A percentile compares a stretch with the other conserved stretches of the same genome.
These are phyloP conservation scores for Cutaneotrichosporon dermatis DNA, from an alignment of 1,284 basidiomycete genomes.

Conservation along the genomic window DNA sequence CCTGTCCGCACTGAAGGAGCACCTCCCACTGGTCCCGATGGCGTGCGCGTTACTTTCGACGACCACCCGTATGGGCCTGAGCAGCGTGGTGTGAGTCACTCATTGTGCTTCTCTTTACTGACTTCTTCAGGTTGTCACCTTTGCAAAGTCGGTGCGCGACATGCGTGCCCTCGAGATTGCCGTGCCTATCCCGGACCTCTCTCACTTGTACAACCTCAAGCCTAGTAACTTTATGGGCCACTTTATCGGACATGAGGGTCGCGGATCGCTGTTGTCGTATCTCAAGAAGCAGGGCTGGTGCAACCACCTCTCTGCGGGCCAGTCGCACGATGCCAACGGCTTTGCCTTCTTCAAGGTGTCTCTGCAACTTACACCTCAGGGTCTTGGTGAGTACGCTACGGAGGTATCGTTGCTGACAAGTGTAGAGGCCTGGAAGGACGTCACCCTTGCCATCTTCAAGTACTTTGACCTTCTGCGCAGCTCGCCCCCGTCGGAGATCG, in stretches of 20 bases:
- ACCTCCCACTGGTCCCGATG: slow-evolving; percentile 33
- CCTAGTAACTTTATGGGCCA: slow-evolving; percentile 78
- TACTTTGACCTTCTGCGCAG: slow-evolving; percentile 79
- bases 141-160: slow-evolving; percentile 85
- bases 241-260: slow-evolving; percentile 93
- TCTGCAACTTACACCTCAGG: slow-evolving; percentile 76
- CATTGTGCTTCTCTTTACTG: background rate
- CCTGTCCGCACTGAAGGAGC: slow-evolving; percentile 40
- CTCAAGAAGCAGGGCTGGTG: slow-evolving; percentile 91
- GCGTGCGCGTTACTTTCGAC: slow-evolving; percentile 55
- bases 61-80: slow-evolving; percentile 72
- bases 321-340: slow-evolving; percentile 62
- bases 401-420: background rate
- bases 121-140: slow-evolving; percentile 65
- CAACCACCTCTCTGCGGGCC: slow-evolving; percentile 69
- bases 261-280: slow-evolving; percentile 86
- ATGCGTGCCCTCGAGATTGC: slow-evolving; percentile 81
- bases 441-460: slow-evolving; percentile 72
- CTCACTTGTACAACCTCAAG: slow-evolving; percentile 72
- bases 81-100: slow-evolving; percentile 64
- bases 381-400: slow-evolving; percentile 67
- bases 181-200: slow-evolving; percentile 82
- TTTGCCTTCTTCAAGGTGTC: slow-evolving; percentile 88
- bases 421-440: slow-evolving; percentile 69
- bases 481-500: slow-evolving; percentile 61